Percentiles rank a stretch among this genome's conserved stretches.
Conservation (phyloP, 352 stramenopile species). For the Phytopythium kandeliae region DNA sequence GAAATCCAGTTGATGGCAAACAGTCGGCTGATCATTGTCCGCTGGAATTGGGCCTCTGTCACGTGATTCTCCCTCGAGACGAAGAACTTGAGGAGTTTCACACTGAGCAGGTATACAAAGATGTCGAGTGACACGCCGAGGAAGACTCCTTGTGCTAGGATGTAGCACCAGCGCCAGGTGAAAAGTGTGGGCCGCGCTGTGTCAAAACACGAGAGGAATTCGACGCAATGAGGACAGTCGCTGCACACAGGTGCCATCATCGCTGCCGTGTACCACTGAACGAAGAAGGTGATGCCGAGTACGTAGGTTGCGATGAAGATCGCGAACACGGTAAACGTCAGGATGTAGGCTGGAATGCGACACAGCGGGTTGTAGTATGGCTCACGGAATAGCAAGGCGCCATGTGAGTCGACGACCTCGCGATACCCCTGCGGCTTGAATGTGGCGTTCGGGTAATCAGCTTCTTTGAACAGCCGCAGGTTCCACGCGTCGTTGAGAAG, state of each 20-base stretch:
- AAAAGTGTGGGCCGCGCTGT: slow-evolving; percentile 69
- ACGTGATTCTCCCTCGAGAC: slow-evolving; percentile 80
- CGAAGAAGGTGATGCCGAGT: slow-evolving; percentile 77
- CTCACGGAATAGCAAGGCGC: slow-evolving; percentile 67
- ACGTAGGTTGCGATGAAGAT: slow-evolving; percentile 80
- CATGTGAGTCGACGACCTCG: slow-evolving; percentile 71
- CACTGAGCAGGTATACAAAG: slow-evolving; percentile 77
- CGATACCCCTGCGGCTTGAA: slow-evolving; percentile 73
- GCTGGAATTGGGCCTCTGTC: slow-evolving; percentile 75
- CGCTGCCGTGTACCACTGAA: slow-evolving; percentile 83
- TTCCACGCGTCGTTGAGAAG: slow-evolving; percentile 82
- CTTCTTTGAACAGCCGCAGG: slow-evolving; percentile 79
- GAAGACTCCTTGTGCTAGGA: slow-evolving; percentile 75
- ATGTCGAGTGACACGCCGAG: slow-evolving; percentile 82
- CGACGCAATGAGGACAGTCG: slow-evolving; percentile 63
- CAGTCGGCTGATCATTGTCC: slow-evolving; percentile 80
- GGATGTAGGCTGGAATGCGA: slow-evolving; percentile 73
- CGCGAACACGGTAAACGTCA: slow-evolving; percentile 74
- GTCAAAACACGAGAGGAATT: slow-evolving; percentile 80
- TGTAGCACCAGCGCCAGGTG: slow-evolving; percentile 76
- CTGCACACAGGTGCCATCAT: slow-evolving; percentile 83
- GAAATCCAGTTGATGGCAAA: slow-evolving; percentile 90
- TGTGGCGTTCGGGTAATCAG: slow-evolving; percentile 75
- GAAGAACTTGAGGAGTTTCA: slow-evolving; percentile 81
- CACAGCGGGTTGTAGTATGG: slow-evolving; percentile 79